These are phyloP conservation scores for Vigna trinervia DNA, from an alignment of 306 rosid species.

Conservation along the genomic window DNA sequence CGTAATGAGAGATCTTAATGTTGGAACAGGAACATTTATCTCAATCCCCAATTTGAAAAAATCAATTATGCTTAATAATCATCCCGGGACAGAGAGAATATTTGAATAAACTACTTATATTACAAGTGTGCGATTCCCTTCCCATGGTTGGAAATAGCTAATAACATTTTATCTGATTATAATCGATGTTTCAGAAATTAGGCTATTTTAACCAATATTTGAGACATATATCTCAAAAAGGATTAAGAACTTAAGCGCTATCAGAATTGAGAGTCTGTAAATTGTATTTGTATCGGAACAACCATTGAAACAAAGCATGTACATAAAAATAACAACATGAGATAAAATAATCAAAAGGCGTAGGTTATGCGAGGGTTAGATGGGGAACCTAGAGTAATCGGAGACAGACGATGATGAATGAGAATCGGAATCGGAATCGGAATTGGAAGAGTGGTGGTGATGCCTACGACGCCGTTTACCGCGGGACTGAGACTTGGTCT, in stretches of 20 bases:
- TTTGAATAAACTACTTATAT: not conserved
- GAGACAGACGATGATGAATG: constrained; percentile 62
- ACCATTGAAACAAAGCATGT: not conserved
- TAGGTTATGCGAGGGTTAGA: not conserved
- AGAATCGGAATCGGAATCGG: constrained; percentile 46
- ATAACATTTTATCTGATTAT: not conserved
- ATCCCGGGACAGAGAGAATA: not conserved
- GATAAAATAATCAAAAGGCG: not conserved
- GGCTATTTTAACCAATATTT: not conserved
- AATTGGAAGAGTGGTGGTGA: constrained; percentile 64
- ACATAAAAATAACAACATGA: not conserved
- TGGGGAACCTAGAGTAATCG: constrained; percentile 62
- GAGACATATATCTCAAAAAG: not conserved
- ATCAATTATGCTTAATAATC: not conserved
- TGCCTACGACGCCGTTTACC: constrained; percentile 77
- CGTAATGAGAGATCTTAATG: not conserved
- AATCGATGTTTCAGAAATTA: not conserved
- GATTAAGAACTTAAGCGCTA: not conserved
- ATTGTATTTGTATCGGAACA: not conserved
- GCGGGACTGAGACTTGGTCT: constrained; percentile 63
- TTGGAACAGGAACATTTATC: not conserved
- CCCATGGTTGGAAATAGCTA: not conserved
- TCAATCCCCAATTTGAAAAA: not conserved
- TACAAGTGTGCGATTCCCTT: not conserved
- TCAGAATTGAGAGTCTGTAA: not conserved